Percentiles rank a stretch among this genome's conserved stretches.
Conservation (phyloP, 2,329 filamentous ascomycete species). For the Hymenoscyphus occultus region DNA sequence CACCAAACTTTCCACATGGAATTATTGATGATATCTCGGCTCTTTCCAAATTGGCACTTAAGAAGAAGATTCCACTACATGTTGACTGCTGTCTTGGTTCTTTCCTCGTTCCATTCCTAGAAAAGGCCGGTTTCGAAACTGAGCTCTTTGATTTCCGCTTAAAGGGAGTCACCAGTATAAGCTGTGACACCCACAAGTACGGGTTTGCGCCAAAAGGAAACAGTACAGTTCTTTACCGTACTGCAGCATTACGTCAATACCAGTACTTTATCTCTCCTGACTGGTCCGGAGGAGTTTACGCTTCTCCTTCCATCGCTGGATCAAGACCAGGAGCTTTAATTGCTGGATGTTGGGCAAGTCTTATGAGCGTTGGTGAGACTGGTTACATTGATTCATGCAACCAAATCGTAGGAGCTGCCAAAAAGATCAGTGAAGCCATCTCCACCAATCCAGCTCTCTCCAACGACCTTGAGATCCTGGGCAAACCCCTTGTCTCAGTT, state of each 20-base stretch:
- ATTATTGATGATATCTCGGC: slow-evolving; percentile 93
- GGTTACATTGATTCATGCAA: slow-evolving; percentile 87
- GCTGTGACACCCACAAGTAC: slow-evolving; percentile 98
- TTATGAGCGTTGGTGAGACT: slow-evolving; percentile 83
- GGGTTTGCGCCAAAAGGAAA: slow-evolving; percentile 98
- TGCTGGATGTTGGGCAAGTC: slow-evolving; percentile 88
- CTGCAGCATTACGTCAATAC: slow-evolving; percentile 71
- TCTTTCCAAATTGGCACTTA: slow-evolving; percentile 77
- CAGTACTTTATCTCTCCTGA: slow-evolving; percentile 96
- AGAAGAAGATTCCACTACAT: slow-evolving; percentile 80
- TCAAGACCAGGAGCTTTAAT: slow-evolving; percentile 91
- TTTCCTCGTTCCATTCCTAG: slow-evolving; percentile 88
- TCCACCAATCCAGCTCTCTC: slow-evolving; percentile 64
- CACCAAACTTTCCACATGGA: slow-evolving; percentile 96
- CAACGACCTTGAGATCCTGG: slow-evolving; percentile 74
- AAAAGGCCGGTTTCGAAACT: slow-evolving; percentile 88
- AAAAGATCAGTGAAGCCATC: slow-evolving; percentile 76
- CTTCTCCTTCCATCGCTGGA: slow-evolving; percentile 86
- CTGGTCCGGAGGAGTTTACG: slow-evolving; percentile 96
- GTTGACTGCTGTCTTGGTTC: slow-evolving; percentile 98
- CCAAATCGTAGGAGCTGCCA: slow-evolving; percentile 82
- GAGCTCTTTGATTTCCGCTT: slow-evolving; percentile 90
- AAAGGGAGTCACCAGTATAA: slow-evolving; percentile 91
- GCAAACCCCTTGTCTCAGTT: slow-evolving; percentile 83
- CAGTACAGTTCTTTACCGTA: slow-evolving; percentile 88